These are phyloP conservation scores for Amphicarpaea edgeworthii DNA, from an alignment of 306 rosid species.

Conservation along the genomic window DNA sequence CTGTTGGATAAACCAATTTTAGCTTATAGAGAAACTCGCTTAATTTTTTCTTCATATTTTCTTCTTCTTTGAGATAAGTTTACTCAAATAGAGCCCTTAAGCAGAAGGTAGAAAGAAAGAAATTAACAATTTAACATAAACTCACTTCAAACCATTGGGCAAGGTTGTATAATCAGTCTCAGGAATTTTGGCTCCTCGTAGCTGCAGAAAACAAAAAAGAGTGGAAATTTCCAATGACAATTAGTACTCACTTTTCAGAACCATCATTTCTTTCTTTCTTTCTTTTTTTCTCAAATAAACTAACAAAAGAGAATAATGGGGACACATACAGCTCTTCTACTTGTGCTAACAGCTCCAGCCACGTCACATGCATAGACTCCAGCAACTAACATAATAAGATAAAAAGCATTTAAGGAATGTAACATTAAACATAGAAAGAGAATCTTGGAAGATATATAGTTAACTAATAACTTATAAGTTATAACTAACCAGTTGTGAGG, in stretches of 20 bases:
- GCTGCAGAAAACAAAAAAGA: slow-evolving; percentile 42
- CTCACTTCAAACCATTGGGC: slow-evolving; percentile 94
- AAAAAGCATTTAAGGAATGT: slow-evolving; percentile 8
- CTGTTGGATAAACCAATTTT: no score
- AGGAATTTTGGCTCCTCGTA: slow-evolving; percentile 75
- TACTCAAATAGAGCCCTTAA: no score
- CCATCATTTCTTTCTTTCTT: not conserved
- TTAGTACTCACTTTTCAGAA: slow-evolving; percentile 20
- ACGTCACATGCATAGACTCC: slow-evolving; percentile 56
- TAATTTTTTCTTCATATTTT: no score
- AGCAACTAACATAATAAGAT: slow-evolving; percentile 46
- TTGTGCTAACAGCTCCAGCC: slow-evolving; percentile 66
- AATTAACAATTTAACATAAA: slow-evolving; percentile 31
- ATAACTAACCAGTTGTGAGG: slow-evolving; percentile 75
- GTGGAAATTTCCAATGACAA: slow-evolving; percentile 23
- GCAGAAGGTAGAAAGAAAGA: slow-evolving; percentile 30
- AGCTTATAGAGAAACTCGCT: no score
- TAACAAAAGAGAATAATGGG: not conserved
- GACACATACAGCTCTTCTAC: slow-evolving; percentile 61
- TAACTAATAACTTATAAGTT: slow-evolving; percentile 43
- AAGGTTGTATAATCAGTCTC: slow-evolving; percentile 87
- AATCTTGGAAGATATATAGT: not conserved
- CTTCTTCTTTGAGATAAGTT: no score
- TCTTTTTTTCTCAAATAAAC: not conserved
- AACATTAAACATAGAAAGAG: slow-evolving; percentile 12